Percentiles rank a stretch among this genome's conserved stretches.
phyloP scores from a whole-genome alignment of 2,329 filamentous ascomycete species.

The Cadophora gregata region DNA sequence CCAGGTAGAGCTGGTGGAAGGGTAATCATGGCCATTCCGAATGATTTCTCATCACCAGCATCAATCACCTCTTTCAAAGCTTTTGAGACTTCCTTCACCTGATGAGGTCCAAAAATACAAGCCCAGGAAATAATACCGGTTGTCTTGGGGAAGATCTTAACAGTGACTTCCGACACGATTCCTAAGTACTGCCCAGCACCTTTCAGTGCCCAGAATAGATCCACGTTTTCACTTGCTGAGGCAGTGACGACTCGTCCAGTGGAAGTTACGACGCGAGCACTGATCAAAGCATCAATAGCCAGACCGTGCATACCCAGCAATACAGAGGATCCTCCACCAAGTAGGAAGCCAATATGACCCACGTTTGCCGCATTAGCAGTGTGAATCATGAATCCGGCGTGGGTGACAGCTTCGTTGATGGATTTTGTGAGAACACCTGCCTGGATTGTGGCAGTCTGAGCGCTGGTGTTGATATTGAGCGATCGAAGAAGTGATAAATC shows the following conservation, averaged over 20 bases:
- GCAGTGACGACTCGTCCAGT: conserved; percentile 35
- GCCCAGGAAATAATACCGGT: conserved; percentile 39
- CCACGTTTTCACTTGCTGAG: conserved; percentile 30
- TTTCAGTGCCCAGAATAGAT: conserved; percentile 42
- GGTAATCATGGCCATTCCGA: conserved; percentile 17
- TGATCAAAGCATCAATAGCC: conserved; percentile 38
- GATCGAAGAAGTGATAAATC: conserved; percentile 35
- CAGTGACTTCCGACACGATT: conserved; percentile 40
- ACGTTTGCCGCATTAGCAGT: conserved; percentile 38
- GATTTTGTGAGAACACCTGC: conserved; percentile 32
- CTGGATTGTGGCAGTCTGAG: conserved; percentile 21
- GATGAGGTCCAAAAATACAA: conserved; percentile 40
- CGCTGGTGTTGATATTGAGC: conserved; percentile 14
- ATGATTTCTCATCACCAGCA: neutral
- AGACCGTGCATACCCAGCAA: conserved; percentile 28
- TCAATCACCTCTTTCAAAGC: conserved; percentile 32
- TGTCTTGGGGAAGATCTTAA: conserved; percentile 36
- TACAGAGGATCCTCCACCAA: conserved; percentile 16
- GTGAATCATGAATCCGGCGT: conserved; percentile 20
- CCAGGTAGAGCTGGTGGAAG: conserved; percentile 12
- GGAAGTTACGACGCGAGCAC: conserved; percentile 38
- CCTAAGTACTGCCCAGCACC: conserved; percentile 45
- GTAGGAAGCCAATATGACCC: conserved; percentile 36
- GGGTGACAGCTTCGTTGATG: conserved; percentile 29
- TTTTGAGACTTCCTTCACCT: conserved; percentile 38